phyloP scores from a whole-genome alignment of 208 protist genomes.

The Acanthamoeba culbertsoni region DNA sequence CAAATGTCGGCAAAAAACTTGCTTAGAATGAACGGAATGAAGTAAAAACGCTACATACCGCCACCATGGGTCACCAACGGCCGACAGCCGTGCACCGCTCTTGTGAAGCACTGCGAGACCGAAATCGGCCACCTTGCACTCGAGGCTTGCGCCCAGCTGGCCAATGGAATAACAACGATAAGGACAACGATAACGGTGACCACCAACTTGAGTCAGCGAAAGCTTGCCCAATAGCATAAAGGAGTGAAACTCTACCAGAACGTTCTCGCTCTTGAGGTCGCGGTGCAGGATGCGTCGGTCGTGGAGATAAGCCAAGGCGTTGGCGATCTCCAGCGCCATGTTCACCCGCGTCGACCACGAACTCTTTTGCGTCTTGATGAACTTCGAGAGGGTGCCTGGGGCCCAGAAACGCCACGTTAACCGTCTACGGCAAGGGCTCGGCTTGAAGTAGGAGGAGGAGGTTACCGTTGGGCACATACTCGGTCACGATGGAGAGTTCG shows the following conservation, averaged over 20 bases:
- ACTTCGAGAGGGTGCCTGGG: not conserved
- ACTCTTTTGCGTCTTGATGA: not conserved
- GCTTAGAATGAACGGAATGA: not conserved
- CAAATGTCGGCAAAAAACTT: not conserved
- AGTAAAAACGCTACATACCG: not conserved
- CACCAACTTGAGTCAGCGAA: too few relatives aligned
- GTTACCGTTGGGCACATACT: constrained; percentile 3
- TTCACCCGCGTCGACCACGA: constrained; percentile 25
- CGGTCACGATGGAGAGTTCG: constrained; percentile 32
- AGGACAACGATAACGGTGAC: too few relatives aligned
- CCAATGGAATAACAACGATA: too few relatives aligned
- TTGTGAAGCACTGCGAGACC: not conserved
- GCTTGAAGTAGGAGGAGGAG: not conserved
- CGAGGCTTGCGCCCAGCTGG: constrained; percentile 19
- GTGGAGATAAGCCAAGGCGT: constrained; percentile 17
- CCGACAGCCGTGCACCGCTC: not conserved
- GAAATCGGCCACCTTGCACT: constrained; percentile 44
- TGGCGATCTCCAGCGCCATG: constrained; percentile 34
- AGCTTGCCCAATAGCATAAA: too few relatives aligned
- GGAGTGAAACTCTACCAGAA: too few relatives aligned
- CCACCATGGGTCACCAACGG: constrained; percentile 37
- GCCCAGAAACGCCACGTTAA: not conserved
- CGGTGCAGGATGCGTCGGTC: not conserved
- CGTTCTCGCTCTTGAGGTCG: constrained; percentile 20
- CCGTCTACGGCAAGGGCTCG: not conserved